Conservation (phyloP, 2,329 filamentous ascomycete species). For the Colletotrichum sojae region DNA sequence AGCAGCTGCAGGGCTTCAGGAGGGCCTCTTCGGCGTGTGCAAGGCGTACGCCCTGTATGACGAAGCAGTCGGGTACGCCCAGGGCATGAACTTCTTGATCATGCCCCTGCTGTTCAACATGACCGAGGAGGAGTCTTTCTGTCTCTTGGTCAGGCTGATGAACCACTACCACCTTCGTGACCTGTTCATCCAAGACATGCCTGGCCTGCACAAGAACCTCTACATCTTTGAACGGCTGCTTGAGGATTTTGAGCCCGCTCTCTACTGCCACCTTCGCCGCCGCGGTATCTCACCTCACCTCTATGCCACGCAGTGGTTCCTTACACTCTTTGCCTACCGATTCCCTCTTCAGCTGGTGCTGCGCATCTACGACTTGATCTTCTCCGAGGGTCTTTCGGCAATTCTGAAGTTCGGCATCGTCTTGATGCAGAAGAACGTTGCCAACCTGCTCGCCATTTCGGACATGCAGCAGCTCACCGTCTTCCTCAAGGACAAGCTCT, state of each 20-base stretch:
- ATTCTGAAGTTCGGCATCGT: conserved; percentile 96
- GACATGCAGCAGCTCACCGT: conserved; percentile 92
- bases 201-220: conserved; percentile 90
- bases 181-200: conserved; percentile 96
- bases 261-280: conserved; percentile 94
- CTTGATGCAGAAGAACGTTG: conserved; percentile 94
- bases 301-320: conserved; percentile 98
- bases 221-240: conserved; percentile 96
- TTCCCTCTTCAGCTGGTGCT: conserved; percentile 97
- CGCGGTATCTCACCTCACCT: conserved; percentile 90
- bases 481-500: conserved; percentile 93
- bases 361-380: conserved; percentile 94
- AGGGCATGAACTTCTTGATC: conserved; percentile 98
- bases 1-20: conserved; percentile 90
- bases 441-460: conserved; percentile 83
- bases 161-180: conserved; percentile 95
- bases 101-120: conserved; percentile 99
- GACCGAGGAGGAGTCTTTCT: conserved; percentile 97
- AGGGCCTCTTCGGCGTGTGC: conserved; percentile 94
- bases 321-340: conserved; percentile 97
- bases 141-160: conserved; percentile 93
- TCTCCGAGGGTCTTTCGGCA: conserved; percentile 92
- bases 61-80: conserved; percentile 94
- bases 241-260: conserved; percentile 92
- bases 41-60: conserved; percentile 98